Base-by-base conservation (phyloP, 2,329 filamentous ascomycete genomes). In the Delphinella strobiligena region DNA sequence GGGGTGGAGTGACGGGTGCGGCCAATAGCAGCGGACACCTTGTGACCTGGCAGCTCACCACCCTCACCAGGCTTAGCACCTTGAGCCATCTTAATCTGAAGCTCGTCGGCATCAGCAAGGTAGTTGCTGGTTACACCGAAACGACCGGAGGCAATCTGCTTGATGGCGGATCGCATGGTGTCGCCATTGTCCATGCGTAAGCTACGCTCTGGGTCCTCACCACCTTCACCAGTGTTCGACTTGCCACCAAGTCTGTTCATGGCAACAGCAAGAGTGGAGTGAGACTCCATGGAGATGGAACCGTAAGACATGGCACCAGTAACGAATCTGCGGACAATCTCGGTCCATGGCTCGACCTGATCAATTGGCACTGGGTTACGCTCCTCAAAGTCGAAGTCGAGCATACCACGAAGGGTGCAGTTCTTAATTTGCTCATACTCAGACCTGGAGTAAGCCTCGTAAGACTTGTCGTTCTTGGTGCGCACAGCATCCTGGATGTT, bases 41-140 rank as follows among this genome's bases (percentile, higher is more conserved):
- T 96, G 72, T 95, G 87, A 31, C 89, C 89, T 36, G 89, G 89
- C 56, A 96, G 76, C 64, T 96, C 89, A 74, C 89, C 89, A 69
- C 89, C 89, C 64, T 96, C 89, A 63, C 89, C 89, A 41, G 89
- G 89, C 74, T 96, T 96, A 47, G 89, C 89, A 60, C 89, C 89
- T 66, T 96, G 89, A 8, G 89, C 89, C 89, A 96, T 96, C 75
- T 96, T 96, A 67, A 96, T 96, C 63, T 96, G 89, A 34, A 96
- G 71, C 66, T 96, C 88, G 55, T 96, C 89, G 14, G 89, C 85
- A 61, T 96, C 89, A 36, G 88, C 86, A 12, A 96, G 76, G 59
- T 95, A 96, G 58, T 86, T 84, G 43, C 85, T 91, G 1, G 89
- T 96, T 46, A 95, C 89, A 70, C 89, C 89, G 55, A 96, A 96